Base-by-base conservation (phyloP, 768 basidiomycete genomes). In the Boletus rufocinnamomeus region DNA sequence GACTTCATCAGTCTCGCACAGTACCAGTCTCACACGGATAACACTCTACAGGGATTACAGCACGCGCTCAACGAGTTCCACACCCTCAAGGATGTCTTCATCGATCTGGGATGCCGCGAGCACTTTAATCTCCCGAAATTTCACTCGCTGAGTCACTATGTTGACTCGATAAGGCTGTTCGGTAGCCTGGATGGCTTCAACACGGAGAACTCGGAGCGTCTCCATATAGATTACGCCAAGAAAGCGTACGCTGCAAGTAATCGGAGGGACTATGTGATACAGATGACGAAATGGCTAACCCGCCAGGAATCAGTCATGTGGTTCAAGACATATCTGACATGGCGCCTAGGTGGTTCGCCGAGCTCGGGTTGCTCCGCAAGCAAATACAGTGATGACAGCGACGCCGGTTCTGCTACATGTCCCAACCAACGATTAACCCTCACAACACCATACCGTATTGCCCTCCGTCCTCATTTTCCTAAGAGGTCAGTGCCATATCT, bases 91-190 rank as follows among this genome's bases (percentile, higher is more conserved):
- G 40, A 41, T 21, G 37, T 7, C 2, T 38, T 38, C 3, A 19
- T 38, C 17, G 6, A 38, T 17, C 37, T 38, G 4, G 37, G 17
- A 19, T 57, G 56, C 17, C 2, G 0, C 4, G 8, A 32, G 0
- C 49, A 35, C 10, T 60, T 47, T 43, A 56, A 56, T 4, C 34
- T 60, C 1, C 38, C 45, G 2, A 60, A 53, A 27, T 8, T 52
- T 7, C 56, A 58, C 23, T 49, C 17, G 0, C 2, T 57, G 0
- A 0, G 35, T 1, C 41, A 59, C 14, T 58, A 59, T 1, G 4
- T 13, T 19, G n/a, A 55, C n/a, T 35, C 52, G 2, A 52, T 52
- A 2, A 19, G 8, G 21, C 5, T 23, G 13, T 40, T 40, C 4
- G 9, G 52, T 10, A 51, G 25, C 19, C 37, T 40, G 3, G 37